Percentiles rank a stretch among this genome's conserved stretches.
phyloP scores from a whole-genome alignment of 176 grass and related monocot species.

The Tuctoria greenei region DNA sequence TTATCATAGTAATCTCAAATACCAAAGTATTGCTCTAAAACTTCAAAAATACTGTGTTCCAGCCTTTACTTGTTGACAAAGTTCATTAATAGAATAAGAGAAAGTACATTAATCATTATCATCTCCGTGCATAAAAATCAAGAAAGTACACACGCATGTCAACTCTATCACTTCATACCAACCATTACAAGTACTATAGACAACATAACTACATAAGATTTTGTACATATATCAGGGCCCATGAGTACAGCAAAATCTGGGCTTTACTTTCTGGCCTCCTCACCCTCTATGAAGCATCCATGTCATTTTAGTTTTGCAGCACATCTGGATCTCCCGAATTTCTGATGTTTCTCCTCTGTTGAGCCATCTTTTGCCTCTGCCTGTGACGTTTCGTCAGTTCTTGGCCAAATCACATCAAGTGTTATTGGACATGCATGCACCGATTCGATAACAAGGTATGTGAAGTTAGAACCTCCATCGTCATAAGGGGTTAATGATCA shows the following conservation, averaged over 20 bases:
- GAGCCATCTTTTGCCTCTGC: neutral
- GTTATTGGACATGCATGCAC: slow-evolving; percentile 23
- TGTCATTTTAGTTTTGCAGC: neutral
- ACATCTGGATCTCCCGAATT: neutral
- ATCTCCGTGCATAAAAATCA: slow-evolving; percentile 17
- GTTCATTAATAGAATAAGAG: slow-evolving; percentile 16
- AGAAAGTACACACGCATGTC: slow-evolving; percentile 34
- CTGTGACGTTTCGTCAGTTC: neutral
- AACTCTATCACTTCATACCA: slow-evolving; percentile 38
- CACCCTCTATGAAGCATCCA: slow-evolving; percentile 3
- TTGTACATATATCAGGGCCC: slow-evolving; percentile 42
- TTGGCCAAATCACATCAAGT: slow-evolving; percentile 5
- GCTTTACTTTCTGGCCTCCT: slow-evolving; percentile 30
- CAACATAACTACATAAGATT: slow-evolving; percentile 32
- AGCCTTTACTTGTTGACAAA: slow-evolving; percentile 17
- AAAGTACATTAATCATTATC: slow-evolving; percentile 19
- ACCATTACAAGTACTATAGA: slow-evolving; percentile 37
- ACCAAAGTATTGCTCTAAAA: too few species aligned
- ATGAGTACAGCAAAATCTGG: slow-evolving; percentile 50
- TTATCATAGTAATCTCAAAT: too few species aligned
- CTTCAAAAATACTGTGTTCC: too few species aligned
- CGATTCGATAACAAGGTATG: neutral
- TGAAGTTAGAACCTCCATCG: slow-evolving; percentile 13
- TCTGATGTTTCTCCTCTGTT: slow-evolving; percentile 20
- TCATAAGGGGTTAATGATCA: slow-evolving; percentile 12